Conservation (phyloP, 371 early-diverging fungal species). For the Mucor circinelloides region DNA sequence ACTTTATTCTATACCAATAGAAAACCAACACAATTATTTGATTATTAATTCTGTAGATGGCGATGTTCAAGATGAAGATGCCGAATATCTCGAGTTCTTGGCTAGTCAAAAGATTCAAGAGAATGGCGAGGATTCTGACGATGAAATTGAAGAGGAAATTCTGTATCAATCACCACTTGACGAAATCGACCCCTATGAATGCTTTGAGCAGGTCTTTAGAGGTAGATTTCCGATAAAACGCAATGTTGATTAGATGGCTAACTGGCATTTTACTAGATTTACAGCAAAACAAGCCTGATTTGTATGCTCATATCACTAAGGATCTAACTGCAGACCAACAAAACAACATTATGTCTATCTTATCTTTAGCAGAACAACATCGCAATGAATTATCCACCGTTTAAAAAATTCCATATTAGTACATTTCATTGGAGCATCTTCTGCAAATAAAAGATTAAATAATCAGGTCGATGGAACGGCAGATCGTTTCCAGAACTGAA, state of each 20-base stretch:
- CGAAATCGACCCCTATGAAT: constrained; percentile 77
- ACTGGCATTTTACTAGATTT: not conserved
- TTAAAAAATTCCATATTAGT: not conserved
- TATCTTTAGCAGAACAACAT: constrained; percentile 41
- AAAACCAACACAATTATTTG: not conserved
- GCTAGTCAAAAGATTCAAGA: constrained; percentile 56
- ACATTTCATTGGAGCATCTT: not conserved
- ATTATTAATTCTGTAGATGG: constrained; percentile 41
- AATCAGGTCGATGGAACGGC: not conserved
- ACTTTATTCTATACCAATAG: not conserved
- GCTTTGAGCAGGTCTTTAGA: constrained; percentile 64
- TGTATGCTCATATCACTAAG: constrained; percentile 23
- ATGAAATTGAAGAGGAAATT: constrained; percentile 74
- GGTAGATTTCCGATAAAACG: constrained; percentile 13
- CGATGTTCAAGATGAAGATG: constrained; percentile 61
- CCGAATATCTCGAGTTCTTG: constrained; percentile 67
- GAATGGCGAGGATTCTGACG: constrained; percentile 63
- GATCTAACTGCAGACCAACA: constrained; percentile 34
- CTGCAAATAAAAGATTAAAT: not conserved
- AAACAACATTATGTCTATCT: constrained; percentile 38
- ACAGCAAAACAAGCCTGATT: constrained; percentile 21
- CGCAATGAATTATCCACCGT: constrained; percentile 9
- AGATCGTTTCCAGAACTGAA: not conserved
- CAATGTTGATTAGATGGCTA: not conserved
- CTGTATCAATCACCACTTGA: constrained; percentile 86